Percentiles rank a stretch among this genome's conserved stretches.
These are phyloP conservation scores for Fagus crenata DNA, from an alignment of 306 rosid species.

Conservation along the genomic window DNA sequence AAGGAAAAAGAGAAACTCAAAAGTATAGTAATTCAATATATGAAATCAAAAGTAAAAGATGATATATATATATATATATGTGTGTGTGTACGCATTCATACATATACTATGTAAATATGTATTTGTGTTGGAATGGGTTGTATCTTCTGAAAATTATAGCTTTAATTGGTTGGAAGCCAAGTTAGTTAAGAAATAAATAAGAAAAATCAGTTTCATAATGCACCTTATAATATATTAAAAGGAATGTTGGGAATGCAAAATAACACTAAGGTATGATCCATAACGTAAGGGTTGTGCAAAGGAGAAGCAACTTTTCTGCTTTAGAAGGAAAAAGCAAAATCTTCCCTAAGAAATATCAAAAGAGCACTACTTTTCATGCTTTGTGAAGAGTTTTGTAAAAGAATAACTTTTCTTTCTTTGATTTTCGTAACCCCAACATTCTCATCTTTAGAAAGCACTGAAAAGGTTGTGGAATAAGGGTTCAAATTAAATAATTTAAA, in stretches of 20 bases:
- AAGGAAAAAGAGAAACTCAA: too few relatives aligned
- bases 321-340: slow-evolving; percentile 72
- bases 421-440: slow-evolving; percentile 83
- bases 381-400: slow-evolving; percentile 64
- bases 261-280: slow-evolving; percentile 59
- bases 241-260: slow-evolving; percentile 45
- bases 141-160: neutral
- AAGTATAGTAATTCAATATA: too few relatives aligned
- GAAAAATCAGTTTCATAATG: slow-evolving; percentile 14
- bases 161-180: neutral
- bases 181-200: neutral
- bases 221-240: slow-evolving; percentile 25
- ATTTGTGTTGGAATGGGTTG: neutral
- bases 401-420: slow-evolving; percentile 77
- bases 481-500: slow-evolving; percentile 46
- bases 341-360: slow-evolving; percentile 80
- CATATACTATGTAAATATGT: neutral
- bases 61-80: too few relatives aligned
- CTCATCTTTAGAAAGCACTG: slow-evolving; percentile 69
- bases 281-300: slow-evolving; percentile 72
- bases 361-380: slow-evolving; percentile 92
- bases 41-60: too few relatives aligned
- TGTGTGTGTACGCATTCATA: neutral
- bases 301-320: slow-evolving; percentile 64
- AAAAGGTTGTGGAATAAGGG: slow-evolving; percentile 61